Percentiles rank a stretch among this genome's conserved stretches.
These are phyloP conservation scores for Suillus clintonianus DNA, from an alignment of 768 basidiomycete genomes.

Conservation along the genomic window DNA sequence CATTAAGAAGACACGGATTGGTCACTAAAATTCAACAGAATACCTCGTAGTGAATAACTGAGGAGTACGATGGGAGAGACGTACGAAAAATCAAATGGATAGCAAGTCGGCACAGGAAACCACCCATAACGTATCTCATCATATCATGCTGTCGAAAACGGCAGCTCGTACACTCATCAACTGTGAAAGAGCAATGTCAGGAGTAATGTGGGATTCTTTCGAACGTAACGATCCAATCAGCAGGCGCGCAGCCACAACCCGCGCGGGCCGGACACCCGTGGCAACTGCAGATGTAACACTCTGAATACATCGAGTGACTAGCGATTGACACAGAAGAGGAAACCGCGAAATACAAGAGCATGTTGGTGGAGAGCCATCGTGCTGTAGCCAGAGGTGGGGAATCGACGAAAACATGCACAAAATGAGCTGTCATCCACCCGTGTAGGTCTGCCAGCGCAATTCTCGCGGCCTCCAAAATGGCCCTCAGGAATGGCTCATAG, in stretches of 20 bases:
- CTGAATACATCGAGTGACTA: neutral
- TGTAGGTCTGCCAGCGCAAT: neutral
- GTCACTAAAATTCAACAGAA: no score
- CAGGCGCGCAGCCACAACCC: neutral
- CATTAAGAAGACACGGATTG: no score
- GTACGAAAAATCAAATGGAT: no score
- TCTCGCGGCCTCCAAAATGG: neutral
- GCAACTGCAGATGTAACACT: neutral
- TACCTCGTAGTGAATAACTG: no score
- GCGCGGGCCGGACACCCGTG: no score
- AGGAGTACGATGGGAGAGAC: no score
- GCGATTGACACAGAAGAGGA: neutral
- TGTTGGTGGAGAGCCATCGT: neutral
- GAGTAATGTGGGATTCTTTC: neutral
- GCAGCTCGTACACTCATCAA: no score
- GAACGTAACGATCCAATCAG: neutral
- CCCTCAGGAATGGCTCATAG: neutral
- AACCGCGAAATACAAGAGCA: neutral
- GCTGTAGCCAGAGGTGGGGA: neutral
- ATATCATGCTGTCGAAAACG: no score
- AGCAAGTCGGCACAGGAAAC: no score
- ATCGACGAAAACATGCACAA: neutral
- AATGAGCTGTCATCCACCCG: neutral
- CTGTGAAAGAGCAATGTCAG: neutral
- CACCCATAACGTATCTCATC: no score